phyloP scores from a whole-genome alignment of 139 green algal genomes.

The Haematococcus lacustris region DNA sequence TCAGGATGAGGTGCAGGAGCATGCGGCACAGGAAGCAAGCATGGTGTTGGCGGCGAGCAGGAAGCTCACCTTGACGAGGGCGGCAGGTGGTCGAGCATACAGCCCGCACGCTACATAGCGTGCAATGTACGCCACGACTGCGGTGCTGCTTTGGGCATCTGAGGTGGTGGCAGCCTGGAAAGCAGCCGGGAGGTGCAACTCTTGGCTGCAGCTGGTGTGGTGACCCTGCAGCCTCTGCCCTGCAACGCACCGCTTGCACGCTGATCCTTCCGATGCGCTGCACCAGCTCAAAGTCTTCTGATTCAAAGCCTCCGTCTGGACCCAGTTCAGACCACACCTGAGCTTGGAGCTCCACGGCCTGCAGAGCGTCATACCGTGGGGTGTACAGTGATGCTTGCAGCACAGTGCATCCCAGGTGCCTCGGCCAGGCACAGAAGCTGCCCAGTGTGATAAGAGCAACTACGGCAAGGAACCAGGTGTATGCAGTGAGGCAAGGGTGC shows the following conservation, averaged over 20 bases:
- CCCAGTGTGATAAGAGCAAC: too few species aligned
- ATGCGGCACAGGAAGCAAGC: background rate
- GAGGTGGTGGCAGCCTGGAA: background rate
- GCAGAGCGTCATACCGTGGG: background rate
- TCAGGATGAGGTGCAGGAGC: too few species aligned
- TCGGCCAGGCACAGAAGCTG: too few species aligned
- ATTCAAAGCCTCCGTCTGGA: slow-evolving; percentile 41
- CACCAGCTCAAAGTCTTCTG: slow-evolving; percentile 61
- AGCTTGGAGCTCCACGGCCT: slow-evolving; percentile 19
- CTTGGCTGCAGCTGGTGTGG: background rate
- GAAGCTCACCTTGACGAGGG: slow-evolving; percentile 34
- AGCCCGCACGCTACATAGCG: slow-evolving; percentile 48
- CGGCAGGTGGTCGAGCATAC: slow-evolving; percentile 46
- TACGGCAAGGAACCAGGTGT: too few species aligned
- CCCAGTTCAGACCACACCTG: slow-evolving; percentile 37
- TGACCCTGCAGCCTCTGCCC: background rate
- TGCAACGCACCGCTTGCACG: slow-evolving; percentile 32
- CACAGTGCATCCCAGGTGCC: background rate
- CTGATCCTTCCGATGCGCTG: slow-evolving; percentile 58
- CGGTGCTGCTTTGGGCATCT: slow-evolving; percentile 22
- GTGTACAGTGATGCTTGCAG: background rate
- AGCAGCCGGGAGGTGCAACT: background rate
- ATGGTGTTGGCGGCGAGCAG: background rate
- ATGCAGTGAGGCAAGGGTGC: too few species aligned
- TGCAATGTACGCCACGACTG: slow-evolving; percentile 61